Evolutionary conservation across 2,329 filamentous ascomycete species (phyloP), one percentile per base, ranked within the genome.

Genomic region (Didymella pomorum): DNA sequence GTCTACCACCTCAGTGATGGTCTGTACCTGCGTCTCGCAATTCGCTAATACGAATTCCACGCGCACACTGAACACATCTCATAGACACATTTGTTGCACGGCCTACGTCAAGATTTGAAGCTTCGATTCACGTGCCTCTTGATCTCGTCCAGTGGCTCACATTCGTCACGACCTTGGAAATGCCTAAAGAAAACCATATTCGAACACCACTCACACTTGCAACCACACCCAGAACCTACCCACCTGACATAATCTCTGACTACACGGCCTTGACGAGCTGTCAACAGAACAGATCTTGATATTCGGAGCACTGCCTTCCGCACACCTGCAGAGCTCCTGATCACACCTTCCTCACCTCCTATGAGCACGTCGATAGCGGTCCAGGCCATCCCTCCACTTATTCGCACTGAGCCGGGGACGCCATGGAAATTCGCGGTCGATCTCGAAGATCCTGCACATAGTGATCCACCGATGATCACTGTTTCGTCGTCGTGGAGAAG

Each of bases 401-500:
- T 46, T 29, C 46, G 41, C 45, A 51, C 29, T 45, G 14, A 28
- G n/a, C 46, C 33, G 41, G 20, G 46, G 6, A 9, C 29, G 29
- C 50, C 31, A n/a, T 50, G 39, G 31, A 50, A 25, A 42, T n/a
- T 6, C n/a, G 20, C 25, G 37, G 29, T 20, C 20, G 37, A 21
- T 20, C 16, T n/a, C 18, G 28, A 21, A 41, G 10, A 29, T 31
- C 21, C 16, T 51, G 26, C 41, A 12, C 11, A 50, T 41, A 31
- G 9, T 9, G 26, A 41, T 43, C 39, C 41, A 46, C 31, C 16
- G n/a, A 25, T n/a, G 31, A 50, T 41, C 37, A 18, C 16, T 58
- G 12, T 33, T 14, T 26, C 20, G 37, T 20, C 12, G 28, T 23
- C n/a, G n/a, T 29, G 45, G 6, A 28, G 9, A n/a, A 20, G 18